A percentile compares a stretch with the other conserved stretches of the same genome.
phyloP scores from a whole-genome alignment of 2,329 filamentous ascomycete genomes.

The Metarhizium guizhouense region DNA sequence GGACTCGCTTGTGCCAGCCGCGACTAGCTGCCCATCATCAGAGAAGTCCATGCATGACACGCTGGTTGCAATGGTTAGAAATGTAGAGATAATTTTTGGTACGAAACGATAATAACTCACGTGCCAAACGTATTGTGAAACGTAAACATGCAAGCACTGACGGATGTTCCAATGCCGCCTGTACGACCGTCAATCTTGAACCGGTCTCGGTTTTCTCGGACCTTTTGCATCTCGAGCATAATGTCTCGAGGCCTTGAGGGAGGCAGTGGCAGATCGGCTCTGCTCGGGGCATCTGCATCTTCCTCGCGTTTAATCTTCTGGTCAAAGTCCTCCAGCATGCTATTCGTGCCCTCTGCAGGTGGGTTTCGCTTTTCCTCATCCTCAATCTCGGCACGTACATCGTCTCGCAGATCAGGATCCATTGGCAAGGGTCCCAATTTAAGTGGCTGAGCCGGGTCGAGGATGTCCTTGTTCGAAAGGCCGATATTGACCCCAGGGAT shows the following conservation, averaged over 20 bases:
- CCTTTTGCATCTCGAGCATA: slow-evolving; percentile 85
- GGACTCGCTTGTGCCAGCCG: slow-evolving; percentile 83
- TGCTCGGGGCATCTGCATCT: slow-evolving; percentile 69
- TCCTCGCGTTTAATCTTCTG: slow-evolving; percentile 84
- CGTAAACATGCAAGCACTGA: slow-evolving; percentile 95
- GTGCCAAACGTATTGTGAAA: slow-evolving; percentile 94
- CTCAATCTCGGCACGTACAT: slow-evolving; percentile 78
- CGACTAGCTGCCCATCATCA: slow-evolving; percentile 77
- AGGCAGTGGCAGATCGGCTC: slow-evolving; percentile 75
- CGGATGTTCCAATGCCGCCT: slow-evolving; percentile 70
- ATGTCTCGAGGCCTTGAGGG: slow-evolving; percentile 85
- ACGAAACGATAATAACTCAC: slow-evolving; percentile 37
- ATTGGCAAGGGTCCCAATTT: slow-evolving; percentile 76
- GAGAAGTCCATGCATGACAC: slow-evolving; percentile 95
- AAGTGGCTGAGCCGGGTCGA: slow-evolving; percentile 49
- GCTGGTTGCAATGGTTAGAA: slow-evolving; percentile 31
- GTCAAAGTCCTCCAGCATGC: slow-evolving; percentile 80
- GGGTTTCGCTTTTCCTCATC: slow-evolving; percentile 76
- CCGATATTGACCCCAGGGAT: slow-evolving; percentile 56
- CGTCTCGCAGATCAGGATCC: slow-evolving; percentile 72
- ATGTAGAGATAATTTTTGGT: background rate
- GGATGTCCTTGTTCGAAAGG: slow-evolving; percentile 50
- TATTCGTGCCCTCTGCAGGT: slow-evolving; percentile 59
- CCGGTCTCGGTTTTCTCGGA: slow-evolving; percentile 85
- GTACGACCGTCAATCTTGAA: slow-evolving; percentile 81